These are phyloP conservation scores for Trametes punicea DNA, from an alignment of 768 basidiomycete species.

Conservation along the genomic window DNA sequence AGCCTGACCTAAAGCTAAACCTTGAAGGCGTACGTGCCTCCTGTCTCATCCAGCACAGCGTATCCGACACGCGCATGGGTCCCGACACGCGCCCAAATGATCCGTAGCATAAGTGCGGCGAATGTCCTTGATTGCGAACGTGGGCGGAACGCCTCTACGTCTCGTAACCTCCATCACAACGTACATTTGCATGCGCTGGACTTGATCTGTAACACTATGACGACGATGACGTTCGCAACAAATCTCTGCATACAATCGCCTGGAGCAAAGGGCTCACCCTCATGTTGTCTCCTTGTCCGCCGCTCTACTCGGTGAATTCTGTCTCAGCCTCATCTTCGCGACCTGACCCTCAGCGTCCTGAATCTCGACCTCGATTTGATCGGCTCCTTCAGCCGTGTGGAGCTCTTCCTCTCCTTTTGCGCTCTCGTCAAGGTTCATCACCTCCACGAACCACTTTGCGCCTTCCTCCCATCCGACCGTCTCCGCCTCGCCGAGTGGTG, in stretches of 20 bases:
- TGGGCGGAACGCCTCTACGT: too few species aligned
- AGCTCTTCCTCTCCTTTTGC: slow-evolving; percentile 38
- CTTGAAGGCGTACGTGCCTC: too few species aligned
- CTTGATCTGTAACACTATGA: background rate
- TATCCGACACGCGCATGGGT: too few species aligned
- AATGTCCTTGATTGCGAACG: too few species aligned
- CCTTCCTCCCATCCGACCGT: slow-evolving; percentile 80
- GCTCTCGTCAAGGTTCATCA: slow-evolving; percentile 69
- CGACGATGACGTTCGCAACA: too few species aligned
- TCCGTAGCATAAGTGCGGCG: too few species aligned
- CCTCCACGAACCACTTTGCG: slow-evolving; percentile 74
- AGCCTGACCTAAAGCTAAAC: too few species aligned
- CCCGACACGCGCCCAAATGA: too few species aligned
- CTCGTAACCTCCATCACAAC: too few species aligned
- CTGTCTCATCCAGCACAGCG: too few species aligned
- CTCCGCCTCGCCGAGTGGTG: slow-evolving; percentile 82
- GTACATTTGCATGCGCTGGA: too few species aligned
- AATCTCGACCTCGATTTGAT: slow-evolving; percentile 64
- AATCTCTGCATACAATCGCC: background rate
- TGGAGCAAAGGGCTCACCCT: background rate
- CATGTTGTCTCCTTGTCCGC: background rate
- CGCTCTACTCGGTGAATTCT: background rate
- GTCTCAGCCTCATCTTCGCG: slow-evolving; percentile 50
- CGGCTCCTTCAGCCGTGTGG: slow-evolving; percentile 31
- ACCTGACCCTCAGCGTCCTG: slow-evolving; percentile 68